Base-by-base conservation (phyloP, 352 stramenopile species). In the Ophiocytium majus region DNA sequence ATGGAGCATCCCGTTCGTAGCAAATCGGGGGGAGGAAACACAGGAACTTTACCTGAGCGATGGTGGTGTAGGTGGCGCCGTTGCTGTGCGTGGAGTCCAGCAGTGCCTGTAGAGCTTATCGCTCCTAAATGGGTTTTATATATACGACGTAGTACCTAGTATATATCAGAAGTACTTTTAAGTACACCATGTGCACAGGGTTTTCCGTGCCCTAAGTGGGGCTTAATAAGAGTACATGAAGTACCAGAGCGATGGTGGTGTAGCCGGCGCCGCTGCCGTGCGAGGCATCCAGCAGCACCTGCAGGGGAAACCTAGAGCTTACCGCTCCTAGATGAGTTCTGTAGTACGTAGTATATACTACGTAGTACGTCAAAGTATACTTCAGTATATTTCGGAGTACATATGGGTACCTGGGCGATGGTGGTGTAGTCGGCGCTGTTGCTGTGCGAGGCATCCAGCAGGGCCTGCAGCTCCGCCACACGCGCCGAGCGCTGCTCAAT, bases 401-500 rank as follows among this genome's bases (percentile, higher is more conserved):
- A 31, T 23, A 79, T 79, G 14, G 14, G 71, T 23, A 50, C 28
- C 28, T 81, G 5, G 1, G 28, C 23, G 36, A 36, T 57, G 66
- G 71, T 63, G 1, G 75, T 17, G 36, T 78, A 76, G 5, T 17
- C 64, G 1, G 75, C 31, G 50, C 31, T 9, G 36, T 33, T 81
- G 34, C 31, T 9, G 31, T 57, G 75, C 14, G 10, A 17, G 36
- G 5, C 50, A 33, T 81, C 31, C 31, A 81, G 36, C 31, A 81
- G 75, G 1, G 36, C 31, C 37, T 86, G 75, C 5, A 89, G 74
- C 32, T 86, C 86, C 23, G 75, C 74, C 63, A 37, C 63, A 17
- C 57, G 83, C 57, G 23, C 81, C 19, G 31, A 37, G 34, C 81
- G 32, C 9, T 23, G 31, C 75, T 89, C 84, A 34, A 89, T 89